Percentiles rank a stretch among this genome's conserved stretches.
phyloP scores from a whole-genome alignment of 176 grass and related monocot species.

The Ensete glaucum region DNA sequence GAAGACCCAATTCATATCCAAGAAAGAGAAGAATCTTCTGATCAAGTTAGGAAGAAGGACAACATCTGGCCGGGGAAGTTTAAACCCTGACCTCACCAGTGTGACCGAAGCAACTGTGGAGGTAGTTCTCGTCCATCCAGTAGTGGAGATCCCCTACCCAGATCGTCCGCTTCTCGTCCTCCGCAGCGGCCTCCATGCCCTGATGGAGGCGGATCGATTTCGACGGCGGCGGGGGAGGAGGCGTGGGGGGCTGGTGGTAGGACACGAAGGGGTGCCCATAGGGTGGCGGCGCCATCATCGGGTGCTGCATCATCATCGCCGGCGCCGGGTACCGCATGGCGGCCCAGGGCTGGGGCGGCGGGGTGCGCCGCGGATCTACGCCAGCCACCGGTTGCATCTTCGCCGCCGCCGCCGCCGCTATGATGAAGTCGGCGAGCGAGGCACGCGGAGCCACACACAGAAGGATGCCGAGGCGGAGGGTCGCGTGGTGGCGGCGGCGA shows the following conservation, averaged over 20 bases:
- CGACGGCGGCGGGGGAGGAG: neutral
- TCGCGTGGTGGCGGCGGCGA: neutral
- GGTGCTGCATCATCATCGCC: constrained; percentile 12
- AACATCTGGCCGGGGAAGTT: neutral
- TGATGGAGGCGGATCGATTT: neutral
- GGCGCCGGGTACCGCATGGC: neutral
- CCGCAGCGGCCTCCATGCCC: neutral
- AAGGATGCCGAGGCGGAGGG: neutral
- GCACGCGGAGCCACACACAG: neutral
- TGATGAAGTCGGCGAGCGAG: neutral
- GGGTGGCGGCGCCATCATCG: constrained; percentile 3
- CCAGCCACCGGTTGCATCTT: neutral
- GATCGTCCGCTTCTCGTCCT: constrained; percentile 7
- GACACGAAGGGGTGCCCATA: constrained; percentile 2
- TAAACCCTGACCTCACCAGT: constrained; percentile 4
- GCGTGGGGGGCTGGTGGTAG: neutral
- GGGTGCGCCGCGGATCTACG: neutral
- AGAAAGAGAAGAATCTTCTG: neutral
- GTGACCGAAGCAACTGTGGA: constrained; percentile 12
- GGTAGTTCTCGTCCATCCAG: constrained; percentile 18
- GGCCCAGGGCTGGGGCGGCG: neutral
- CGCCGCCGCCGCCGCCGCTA: no score
- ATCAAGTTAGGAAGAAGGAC: neutral
- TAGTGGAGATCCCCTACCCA: constrained; percentile 13
- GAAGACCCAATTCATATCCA: constrained; percentile 3